Evolutionary conservation across 116 monocot genomes (phyloP), one percentile per base, ranked within the genome.

Genomic region (Dioscorea cayenensis): DNA sequence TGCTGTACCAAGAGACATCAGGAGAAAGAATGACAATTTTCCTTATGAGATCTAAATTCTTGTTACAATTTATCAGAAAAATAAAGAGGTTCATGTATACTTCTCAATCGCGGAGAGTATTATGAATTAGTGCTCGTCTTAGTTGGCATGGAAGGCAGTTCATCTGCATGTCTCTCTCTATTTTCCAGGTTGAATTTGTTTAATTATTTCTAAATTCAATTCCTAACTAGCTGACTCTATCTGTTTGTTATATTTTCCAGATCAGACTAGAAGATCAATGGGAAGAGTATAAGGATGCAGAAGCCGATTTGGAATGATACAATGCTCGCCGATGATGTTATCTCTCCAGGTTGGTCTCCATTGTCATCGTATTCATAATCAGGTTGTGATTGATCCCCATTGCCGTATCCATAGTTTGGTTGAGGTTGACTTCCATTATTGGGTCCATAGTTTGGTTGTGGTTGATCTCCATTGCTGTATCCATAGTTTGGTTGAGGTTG

Each of bases 401-500:
- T 27, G 10, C 20, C 5, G 20, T 50, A 3, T 28, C 25, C 73
- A 49, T 55, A 23, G 37, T 29, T 68, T 17, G 25, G 52, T 22
- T 28, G 20, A 14, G 77, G 71, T 66, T 66, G 49, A 63, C 60
- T 32, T 32, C 32, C 32, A 32, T 32, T 32, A 32, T 2, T 32
- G 4, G 32, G 32, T 19, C 20, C 21, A n/a, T 22, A 14, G 21
- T 60, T n/a, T 18, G 60, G 20, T 7, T 19, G 18, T 1, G 60
- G n/a, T 22, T 60, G 60, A 60, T 14, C 51, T 75, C 22, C 38
- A 49, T 66, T 28, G 19, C 36, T 67, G 21, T 71, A 7, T 38
- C 51, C 71, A 14, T 72, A 21, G 4, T 63, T 64, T 28, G 75
- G 67, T 50, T 73, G 64, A n/a, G 67, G 60, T 66, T 65, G 67